A percentile compares a stretch with the other conserved stretches of the same genome.
Conservation (phyloP, 1,139 yeast species). For the Chernovozyma aurita region DNA sequence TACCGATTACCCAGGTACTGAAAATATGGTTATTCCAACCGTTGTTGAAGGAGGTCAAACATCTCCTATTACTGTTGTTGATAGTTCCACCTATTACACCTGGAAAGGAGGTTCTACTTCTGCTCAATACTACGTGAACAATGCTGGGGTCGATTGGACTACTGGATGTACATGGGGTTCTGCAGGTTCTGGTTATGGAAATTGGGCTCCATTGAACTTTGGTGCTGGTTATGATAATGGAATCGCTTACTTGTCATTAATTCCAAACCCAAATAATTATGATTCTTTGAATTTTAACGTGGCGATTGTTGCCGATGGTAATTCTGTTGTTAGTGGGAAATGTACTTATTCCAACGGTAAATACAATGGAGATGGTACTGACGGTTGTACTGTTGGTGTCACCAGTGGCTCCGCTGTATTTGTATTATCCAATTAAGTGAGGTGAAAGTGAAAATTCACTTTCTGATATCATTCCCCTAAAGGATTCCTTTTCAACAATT, state of each 20-base stretch:
- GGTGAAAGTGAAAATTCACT: too few relatives aligned
- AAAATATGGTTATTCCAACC: constrained; percentile 95
- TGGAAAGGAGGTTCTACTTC: constrained; percentile 87
- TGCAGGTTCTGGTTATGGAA: constrained; percentile 76
- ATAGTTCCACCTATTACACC: constrained; percentile 67
- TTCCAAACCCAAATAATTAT: constrained; percentile 90
- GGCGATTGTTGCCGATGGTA: constrained; percentile 72
- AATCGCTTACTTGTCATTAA: constrained; percentile 79
- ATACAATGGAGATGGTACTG: constrained; percentile 63
- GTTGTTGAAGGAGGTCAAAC: constrained; percentile 63
- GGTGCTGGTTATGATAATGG: constrained; percentile 89
- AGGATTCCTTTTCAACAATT: too few relatives aligned
- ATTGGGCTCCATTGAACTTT: constrained; percentile 96
- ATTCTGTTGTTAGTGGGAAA: constrained; percentile 62
- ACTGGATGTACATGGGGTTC: constrained; percentile 96
- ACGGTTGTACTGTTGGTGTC: constrained; percentile 94
- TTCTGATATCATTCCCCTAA: too few relatives aligned
- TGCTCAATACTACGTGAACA: constrained; percentile 94
- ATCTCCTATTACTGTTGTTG: constrained; percentile 71
- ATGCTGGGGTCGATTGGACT: constrained; percentile 85
- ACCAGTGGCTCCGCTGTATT: constrained; percentile 75
- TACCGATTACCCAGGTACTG: constrained; percentile 99
- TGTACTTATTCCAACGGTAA: constrained; percentile 79
- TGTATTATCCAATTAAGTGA: constrained; percentile 39
- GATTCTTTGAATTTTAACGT: constrained; percentile 78